A percentile compares a stretch with the other conserved stretches of the same genome.
These are phyloP conservation scores for Euphorbia peplus DNA, from an alignment of 345 rosid species.

Conservation along the genomic window DNA sequence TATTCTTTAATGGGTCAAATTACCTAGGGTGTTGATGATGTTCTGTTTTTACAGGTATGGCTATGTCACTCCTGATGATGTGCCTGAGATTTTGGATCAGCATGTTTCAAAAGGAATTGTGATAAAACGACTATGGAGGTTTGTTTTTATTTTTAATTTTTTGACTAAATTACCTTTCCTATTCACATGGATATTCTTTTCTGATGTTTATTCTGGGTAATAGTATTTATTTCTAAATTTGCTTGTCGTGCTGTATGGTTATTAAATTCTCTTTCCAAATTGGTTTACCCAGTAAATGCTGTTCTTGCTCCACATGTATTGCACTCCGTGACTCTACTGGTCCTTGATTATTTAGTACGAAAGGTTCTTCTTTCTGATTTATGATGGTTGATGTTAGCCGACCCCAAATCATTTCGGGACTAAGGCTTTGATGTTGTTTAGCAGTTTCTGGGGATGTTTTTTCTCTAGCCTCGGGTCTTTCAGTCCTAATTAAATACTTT, in stretches of 20 bases:
- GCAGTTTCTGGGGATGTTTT: not conserved
- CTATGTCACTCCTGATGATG: slow-evolving; percentile 87
- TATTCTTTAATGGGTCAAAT: not conserved
- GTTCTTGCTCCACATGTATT: not conserved
- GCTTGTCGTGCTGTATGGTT: not conserved
- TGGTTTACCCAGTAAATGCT: not conserved
- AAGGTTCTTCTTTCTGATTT: not conserved
- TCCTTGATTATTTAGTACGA: not conserved
- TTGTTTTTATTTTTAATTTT: slow-evolving; percentile 4
- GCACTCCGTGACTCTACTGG: not conserved
- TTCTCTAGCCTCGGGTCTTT: not conserved
- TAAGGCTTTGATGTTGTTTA: no score
- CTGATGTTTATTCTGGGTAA: not conserved
- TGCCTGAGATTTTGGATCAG: slow-evolving; percentile 81
- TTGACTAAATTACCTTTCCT: not conserved
- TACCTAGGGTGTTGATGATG: slow-evolving; percentile 6
- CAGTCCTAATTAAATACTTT: not conserved
- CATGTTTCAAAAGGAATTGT: slow-evolving; percentile 75
- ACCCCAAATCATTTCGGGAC: no score
- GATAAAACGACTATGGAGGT: slow-evolving; percentile 83
- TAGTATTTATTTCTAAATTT: not conserved
- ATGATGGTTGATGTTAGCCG: no score
- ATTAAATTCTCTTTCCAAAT: not conserved
- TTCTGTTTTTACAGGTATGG: slow-evolving; percentile 66
- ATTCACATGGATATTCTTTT: not conserved